A percentile compares a stretch with the other conserved stretches of the same genome.
Conservation (phyloP, 768 basidiomycete species). For the Mycena haematopus region DNA sequence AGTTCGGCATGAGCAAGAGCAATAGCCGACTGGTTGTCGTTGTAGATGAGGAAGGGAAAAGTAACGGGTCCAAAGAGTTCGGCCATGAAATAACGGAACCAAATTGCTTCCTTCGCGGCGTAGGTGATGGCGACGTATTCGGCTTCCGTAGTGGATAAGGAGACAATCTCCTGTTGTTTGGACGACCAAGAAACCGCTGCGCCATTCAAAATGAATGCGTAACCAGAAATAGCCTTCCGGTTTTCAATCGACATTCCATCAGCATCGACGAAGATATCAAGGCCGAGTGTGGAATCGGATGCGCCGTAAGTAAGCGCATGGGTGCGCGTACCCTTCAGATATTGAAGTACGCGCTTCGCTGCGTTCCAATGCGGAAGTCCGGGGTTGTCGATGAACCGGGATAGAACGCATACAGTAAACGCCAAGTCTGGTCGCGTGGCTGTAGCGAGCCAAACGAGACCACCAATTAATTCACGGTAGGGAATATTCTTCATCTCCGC, state of each 20-base stretch:
- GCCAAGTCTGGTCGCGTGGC: not conserved
- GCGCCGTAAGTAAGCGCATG: conserved; percentile 15
- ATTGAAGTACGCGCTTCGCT: conserved; percentile 15
- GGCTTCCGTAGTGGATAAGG: conserved; percentile 16
- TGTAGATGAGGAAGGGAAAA: conserved; percentile 25
- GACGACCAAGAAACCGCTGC: conserved; percentile 28
- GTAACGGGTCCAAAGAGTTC: conserved; percentile 27
- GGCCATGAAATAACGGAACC: conserved; percentile 31
- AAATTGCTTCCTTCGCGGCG: conserved; percentile 33
- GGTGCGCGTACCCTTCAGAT: conserved; percentile 18
- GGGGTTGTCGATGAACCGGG: conserved; percentile 10
- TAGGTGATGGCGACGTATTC: conserved; percentile 19
- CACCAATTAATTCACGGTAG: not conserved
- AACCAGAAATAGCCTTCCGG: conserved; percentile 15
- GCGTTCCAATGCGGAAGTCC: conserved; percentile 11
- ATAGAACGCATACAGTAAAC: not conserved
- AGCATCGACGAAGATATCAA: conserved; percentile 17
- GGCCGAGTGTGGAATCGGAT: conserved; percentile 2
- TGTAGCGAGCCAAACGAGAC: not conserved
- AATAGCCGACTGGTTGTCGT: conserved; percentile 18
- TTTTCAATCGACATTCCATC: conserved; percentile 19
- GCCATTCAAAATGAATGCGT: conserved; percentile 30
- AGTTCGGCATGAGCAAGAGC: conserved; percentile 17
- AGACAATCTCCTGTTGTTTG: conserved; percentile 40
- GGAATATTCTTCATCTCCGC: conserved; percentile 1